Base-by-base conservation (phyloP, 495 filamentous ascomycete genomes). In the Melanomma pulvis-pyrius region DNA sequence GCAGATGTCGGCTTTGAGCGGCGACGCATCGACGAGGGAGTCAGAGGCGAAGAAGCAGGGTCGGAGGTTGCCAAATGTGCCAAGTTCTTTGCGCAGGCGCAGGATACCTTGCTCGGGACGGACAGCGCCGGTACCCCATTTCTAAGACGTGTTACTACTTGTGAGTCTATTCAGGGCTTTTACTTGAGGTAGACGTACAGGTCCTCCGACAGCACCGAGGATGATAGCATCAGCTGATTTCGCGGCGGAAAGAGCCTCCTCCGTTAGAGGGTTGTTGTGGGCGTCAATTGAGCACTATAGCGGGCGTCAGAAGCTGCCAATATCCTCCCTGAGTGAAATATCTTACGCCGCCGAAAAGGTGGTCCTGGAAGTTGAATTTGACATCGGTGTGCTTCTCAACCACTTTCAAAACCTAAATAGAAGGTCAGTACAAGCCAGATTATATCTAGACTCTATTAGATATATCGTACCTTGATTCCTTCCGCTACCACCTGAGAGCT, bases 21-120 rank as follows among this genome's bases (percentile, higher is more conserved):
- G 94, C 12, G 93, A 97, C 79, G 81, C 83, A 44, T 92, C 87
- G 79, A 96, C 87, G 49, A 98, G 90, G 30, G 87, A 85, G 59
- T 93, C 90, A 26, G 93, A 91, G 41, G 93, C 91, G 82, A 98
- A 98, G 84, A 88, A 93, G 86, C 94, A 98, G 5, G 94, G 94
- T 3, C 94, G 92, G 51, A 98, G 89, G 85, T 98, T 98, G 70
- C 93, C 94, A 80, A 94, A 98, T 70, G 94, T 91, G 74, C 83
- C 82, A 83, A 98, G 89, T 77, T 96, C 89, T 78, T 96, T 97
- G 82, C 94, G 92, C 49, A 98, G 90, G 68, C 83, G 85, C 58
- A 98, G 90, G 75, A 98, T 85, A 62, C 94, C 94, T 79, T 98
- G 93, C 74, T 98, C 94, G 5, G 94, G 94, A 52, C 94, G 90